Evolutionary conservation across 108 stramenopile species (phyloP).

Genomic region (Cyclotella kingstonii): DNA sequence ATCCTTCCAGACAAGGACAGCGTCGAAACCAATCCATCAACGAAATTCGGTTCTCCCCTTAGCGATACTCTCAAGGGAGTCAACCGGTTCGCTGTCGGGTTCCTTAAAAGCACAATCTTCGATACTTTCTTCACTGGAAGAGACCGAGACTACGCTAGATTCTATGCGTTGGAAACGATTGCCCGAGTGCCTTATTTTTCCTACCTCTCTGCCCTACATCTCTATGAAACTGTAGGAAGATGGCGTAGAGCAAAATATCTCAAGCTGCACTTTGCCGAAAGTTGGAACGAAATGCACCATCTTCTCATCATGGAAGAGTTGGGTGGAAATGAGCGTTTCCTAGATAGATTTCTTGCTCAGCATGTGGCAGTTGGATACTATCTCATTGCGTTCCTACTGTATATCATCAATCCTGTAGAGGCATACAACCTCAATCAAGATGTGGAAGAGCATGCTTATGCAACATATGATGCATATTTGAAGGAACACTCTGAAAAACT

Average conservation of each 20-base stretch:
- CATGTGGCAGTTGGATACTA: slow-evolving; percentile 92
- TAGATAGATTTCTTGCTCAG: slow-evolving; percentile 87
- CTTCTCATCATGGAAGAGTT: slow-evolving; percentile 94
- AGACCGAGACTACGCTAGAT: slow-evolving; percentile 72
- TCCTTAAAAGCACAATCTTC: slow-evolving; percentile 41
- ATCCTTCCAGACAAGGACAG: slow-evolving; percentile 6
- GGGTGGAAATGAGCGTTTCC: slow-evolving; percentile 72
- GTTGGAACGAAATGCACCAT: slow-evolving; percentile 95
- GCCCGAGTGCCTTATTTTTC: slow-evolving; percentile 96
- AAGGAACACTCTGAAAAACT: slow-evolving; percentile 56
- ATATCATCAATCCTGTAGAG: slow-evolving; percentile 60
- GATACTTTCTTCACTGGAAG: slow-evolving; percentile 48
- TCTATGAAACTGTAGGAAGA: slow-evolving; percentile 88
- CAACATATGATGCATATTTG: slow-evolving; percentile 79
- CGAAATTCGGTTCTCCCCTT: slow-evolving; percentile 44
- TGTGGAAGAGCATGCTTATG: slow-evolving; percentile 85
- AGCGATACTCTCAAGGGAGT: slow-evolving; percentile 30
- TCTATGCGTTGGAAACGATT: slow-evolving; percentile 92
- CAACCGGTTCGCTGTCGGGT: slow-evolving; percentile 32
- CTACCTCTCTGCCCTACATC: slow-evolving; percentile 84
- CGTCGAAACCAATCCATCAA: slow-evolving; percentile 40
- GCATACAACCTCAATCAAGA: slow-evolving; percentile 84
- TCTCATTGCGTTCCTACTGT: slow-evolving; percentile 66
- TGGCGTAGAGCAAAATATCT: slow-evolving; percentile 69
- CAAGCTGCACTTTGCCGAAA: slow-evolving; percentile 85